These are phyloP conservation scores for Fusarium newnesense DNA, from an alignment of 2,329 filamentous ascomycete genomes.

Conservation along the genomic window DNA sequence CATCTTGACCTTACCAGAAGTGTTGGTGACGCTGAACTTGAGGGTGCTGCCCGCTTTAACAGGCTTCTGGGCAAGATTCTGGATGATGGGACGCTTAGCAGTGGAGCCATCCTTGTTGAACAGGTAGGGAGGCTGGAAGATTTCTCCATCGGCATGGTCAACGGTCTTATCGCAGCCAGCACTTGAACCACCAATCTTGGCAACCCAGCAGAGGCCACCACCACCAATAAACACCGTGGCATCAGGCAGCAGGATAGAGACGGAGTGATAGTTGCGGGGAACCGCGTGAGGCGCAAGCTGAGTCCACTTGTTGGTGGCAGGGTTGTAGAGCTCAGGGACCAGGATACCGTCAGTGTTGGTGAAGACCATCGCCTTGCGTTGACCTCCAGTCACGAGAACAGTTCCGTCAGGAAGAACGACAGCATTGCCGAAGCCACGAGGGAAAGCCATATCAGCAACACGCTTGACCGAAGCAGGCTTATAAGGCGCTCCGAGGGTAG, in stretches of 20 bases:
- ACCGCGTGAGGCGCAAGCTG: constrained; percentile 51
- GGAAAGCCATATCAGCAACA: constrained; percentile 47
- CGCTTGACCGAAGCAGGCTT: constrained; percentile 28
- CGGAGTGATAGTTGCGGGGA: constrained; percentile 61
- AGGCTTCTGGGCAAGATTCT: constrained; percentile 2
- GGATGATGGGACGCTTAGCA: constrained; percentile 46
- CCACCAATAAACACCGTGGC: constrained; percentile 62
- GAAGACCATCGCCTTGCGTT: constrained; percentile 55
- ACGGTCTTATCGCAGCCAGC: constrained; percentile 47
- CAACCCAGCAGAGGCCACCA: constrained; percentile 60
- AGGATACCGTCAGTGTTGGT: constrained; percentile 55
- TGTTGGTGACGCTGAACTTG: constrained; percentile 37
- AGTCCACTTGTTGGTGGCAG: constrained; percentile 52
- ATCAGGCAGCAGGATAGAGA: constrained; percentile 61
- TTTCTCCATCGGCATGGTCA: constrained; percentile 64
- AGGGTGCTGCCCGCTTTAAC: constrained; percentile 36
- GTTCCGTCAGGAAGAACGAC: constrained; percentile 59
- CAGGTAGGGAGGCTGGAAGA: constrained; percentile 67
- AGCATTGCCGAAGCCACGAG: constrained; percentile 55
- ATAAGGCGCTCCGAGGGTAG: constrained; percentile 53
- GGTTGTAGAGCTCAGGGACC: constrained; percentile 59
- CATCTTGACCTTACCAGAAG: constrained; percentile 44
- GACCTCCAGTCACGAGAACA: constrained; percentile 52
- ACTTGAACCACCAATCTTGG: constrained; percentile 41
- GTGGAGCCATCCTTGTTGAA: constrained; percentile 55